phyloP scores from a whole-genome alignment of 2,329 filamentous ascomycete species.

The Nothophoma quercina region DNA sequence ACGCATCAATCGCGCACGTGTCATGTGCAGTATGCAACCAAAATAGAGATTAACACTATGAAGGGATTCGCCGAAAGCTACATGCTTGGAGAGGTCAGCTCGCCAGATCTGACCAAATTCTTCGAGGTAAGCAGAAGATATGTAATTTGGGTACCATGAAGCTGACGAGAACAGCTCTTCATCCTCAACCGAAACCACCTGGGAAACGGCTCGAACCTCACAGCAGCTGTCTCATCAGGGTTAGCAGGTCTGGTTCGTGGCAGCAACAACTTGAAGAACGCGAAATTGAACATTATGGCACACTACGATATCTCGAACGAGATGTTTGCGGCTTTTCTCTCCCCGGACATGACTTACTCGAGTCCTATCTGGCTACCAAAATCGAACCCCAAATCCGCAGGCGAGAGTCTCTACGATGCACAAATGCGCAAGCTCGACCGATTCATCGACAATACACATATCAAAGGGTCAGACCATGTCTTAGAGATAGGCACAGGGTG shows the following conservation, averaged over 20 bases:
- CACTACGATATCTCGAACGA: slow-evolving; percentile 81
- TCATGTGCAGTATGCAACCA: neutral
- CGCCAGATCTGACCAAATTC: slow-evolving; percentile 70
- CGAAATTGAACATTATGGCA: slow-evolving; percentile 70
- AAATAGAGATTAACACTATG: neutral
- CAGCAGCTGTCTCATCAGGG: slow-evolving; percentile 66
- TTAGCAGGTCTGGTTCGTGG: slow-evolving; percentile 62
- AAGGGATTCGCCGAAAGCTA: slow-evolving; percentile 74
- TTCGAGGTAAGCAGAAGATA: slow-evolving; percentile 62
- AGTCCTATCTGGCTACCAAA: slow-evolving; percentile 70
- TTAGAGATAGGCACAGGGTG: slow-evolving; percentile 79
- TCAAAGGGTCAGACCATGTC: slow-evolving; percentile 72
- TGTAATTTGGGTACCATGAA: neutral
- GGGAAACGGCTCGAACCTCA: slow-evolving; percentile 69
- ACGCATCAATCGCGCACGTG: slow-evolving; percentile 13
- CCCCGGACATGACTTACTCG: slow-evolving; percentile 79
- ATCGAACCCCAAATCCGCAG: slow-evolving; percentile 50
- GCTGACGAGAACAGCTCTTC: slow-evolving; percentile 64
- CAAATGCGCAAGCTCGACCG: slow-evolving; percentile 72
- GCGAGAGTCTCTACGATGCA: slow-evolving; percentile 69
- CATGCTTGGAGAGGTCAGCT: slow-evolving; percentile 75
- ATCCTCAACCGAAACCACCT: slow-evolving; percentile 71
- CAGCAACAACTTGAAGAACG: slow-evolving; percentile 59
- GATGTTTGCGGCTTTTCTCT: slow-evolving; percentile 77
- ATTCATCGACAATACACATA: slow-evolving; percentile 70